These are phyloP conservation scores for Amanita phalloides DNA, from an alignment of 768 basidiomycete species.

Conservation along the genomic window DNA sequence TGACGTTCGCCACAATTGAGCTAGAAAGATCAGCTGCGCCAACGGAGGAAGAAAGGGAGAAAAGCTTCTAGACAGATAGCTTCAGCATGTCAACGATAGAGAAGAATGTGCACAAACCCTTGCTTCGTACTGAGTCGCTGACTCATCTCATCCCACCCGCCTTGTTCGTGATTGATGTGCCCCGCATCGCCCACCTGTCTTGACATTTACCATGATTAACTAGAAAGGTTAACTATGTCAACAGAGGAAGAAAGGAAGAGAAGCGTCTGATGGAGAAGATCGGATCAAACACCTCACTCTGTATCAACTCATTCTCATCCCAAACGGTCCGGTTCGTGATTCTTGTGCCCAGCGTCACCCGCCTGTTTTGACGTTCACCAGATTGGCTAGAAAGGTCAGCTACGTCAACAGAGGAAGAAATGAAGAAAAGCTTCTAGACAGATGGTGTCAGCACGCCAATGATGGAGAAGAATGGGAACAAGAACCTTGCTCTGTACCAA, in stretches of 20 bases:
- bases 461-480: neutral
- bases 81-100: neutral
- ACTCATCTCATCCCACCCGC: too few species aligned
- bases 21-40: neutral
- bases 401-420: neutral
- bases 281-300: too few species aligned
- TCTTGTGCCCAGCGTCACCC: too few species aligned
- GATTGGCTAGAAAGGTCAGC: too few species aligned
- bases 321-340: neutral
- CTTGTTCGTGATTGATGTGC: neutral
- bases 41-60: neutral
- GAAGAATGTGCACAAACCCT: neutral
- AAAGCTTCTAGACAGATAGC: neutral
- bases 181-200: neutral
- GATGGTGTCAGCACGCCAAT: neutral
- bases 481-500: too few species aligned
- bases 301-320: too few species aligned
- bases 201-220: neutral
- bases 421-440: too few species aligned
- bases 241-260: neutral
- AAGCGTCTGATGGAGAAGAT: too few species aligned
- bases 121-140: too few species aligned
- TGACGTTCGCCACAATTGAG: too few species aligned
- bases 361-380: too few species aligned
- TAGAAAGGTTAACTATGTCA: neutral